phyloP scores from a whole-genome alignment of 2,329 filamentous ascomycete species.

The Juglanconis oblonga region DNA sequence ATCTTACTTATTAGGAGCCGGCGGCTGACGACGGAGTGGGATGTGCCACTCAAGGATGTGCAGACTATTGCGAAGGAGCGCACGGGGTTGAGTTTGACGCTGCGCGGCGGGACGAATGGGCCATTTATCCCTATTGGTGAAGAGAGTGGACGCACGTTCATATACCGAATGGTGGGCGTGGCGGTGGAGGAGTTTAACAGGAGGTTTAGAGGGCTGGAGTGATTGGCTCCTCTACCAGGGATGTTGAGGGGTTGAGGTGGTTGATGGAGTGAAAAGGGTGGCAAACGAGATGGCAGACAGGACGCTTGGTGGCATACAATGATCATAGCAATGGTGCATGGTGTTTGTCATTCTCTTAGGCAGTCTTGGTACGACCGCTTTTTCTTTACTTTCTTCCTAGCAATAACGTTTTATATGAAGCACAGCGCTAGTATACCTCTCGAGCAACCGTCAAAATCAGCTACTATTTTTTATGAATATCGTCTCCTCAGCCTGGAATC shows the following conservation, averaged over 20 bases:
- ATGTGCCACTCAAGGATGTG: conserved; percentile 90
- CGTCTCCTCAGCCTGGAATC: too few species aligned
- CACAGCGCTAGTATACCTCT: too few species aligned
- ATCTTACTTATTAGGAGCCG: conserved; percentile 90
- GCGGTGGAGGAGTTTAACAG: conserved; percentile 67
- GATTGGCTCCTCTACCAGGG: neutral
- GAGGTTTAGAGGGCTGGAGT: conserved; percentile 48
- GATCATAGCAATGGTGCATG: neutral
- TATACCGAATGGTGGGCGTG: conserved; percentile 64
- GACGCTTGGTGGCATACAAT: neutral
- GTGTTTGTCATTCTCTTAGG: neutral
- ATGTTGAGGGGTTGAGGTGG: neutral
- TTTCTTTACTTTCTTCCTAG: too few species aligned
- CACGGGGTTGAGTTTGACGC: conserved; percentile 83
- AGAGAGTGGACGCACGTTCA: conserved; percentile 65
- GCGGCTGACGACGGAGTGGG: conserved; percentile 88
- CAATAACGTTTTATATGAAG: too few species aligned
- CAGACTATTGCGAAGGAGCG: conserved; percentile 97
- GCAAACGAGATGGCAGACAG: too few species aligned
- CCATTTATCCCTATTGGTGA: conserved; percentile 94
- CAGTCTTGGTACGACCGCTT: too few species aligned
- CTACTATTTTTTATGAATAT: too few species aligned
- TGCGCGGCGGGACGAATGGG: conserved; percentile 88
- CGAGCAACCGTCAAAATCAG: too few species aligned
- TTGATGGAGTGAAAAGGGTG: too few species aligned